A percentile compares a stretch with the other conserved stretches of the same genome.
These are phyloP conservation scores for Piromyces sp. DNA, from an alignment of 192 early-diverging fungal species.

Conservation along the genomic window DNA sequence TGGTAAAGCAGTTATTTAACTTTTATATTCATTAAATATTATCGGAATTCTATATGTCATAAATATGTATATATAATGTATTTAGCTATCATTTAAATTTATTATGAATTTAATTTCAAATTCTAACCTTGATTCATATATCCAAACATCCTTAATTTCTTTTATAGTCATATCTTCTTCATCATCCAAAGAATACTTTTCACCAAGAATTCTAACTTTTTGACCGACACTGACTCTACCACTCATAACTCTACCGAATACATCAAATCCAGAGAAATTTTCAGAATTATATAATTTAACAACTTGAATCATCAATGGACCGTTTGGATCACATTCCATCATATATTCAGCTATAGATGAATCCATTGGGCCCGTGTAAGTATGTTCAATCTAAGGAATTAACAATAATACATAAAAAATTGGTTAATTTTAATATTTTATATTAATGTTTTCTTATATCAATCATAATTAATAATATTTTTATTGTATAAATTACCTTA, in stretches of 20 bases:
- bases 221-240: conserved; percentile 64
- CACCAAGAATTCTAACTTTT: conserved; percentile 76
- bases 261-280: conserved; percentile 70
- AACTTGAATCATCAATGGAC: conserved; percentile 82
- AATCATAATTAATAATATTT: too few relatives aligned
- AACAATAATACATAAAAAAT: too few relatives aligned
- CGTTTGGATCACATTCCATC: conserved; percentile 62
- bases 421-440: too few relatives aligned
- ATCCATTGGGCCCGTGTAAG: conserved; percentile 21
- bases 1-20: too few relatives aligned
- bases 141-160: conserved; percentile 46
- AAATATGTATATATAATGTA: too few relatives aligned
- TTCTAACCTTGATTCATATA: conserved; percentile 63
- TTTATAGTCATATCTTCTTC: conserved; percentile 91
- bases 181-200: conserved; percentile 76
- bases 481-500: conserved; percentile 1
- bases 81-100: too few relatives aligned
- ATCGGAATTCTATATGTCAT: too few relatives aligned
- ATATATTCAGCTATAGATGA: conserved; percentile 33
- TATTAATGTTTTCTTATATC: too few relatives aligned
- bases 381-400: conserved; percentile 28
- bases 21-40: too few relatives aligned
- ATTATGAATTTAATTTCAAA: not conserved
- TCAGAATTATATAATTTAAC: conserved; percentile 80
- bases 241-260: conserved; percentile 86